Base-by-base conservation (phyloP, 2,329 filamentous ascomycete species). In the Hymenoscyphus salicellus region DNA sequence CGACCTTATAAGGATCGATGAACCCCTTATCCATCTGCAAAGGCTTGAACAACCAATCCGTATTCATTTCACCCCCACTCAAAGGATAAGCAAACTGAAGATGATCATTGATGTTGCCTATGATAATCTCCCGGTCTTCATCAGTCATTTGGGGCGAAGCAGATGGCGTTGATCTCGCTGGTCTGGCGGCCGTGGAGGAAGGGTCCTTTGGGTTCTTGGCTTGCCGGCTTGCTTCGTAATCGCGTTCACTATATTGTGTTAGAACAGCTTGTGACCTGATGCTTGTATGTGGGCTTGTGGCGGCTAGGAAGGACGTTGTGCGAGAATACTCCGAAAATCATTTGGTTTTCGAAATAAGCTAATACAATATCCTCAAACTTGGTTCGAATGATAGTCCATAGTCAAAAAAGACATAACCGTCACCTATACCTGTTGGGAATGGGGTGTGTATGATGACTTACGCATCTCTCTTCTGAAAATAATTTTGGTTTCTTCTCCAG, bases 401-500 rank as follows among this genome's bases (percentile, higher is more conserved):
- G 36, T 17, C 11, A 38, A 38, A 38, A 2, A 38, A 38, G 36
- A 14, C 36, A 38, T 38, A 38, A 16, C 36, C 36, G 14, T 11
- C 36, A 38, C 14, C 36, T 38, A 17, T 5, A 38, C 36, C 2
- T 17, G 10, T 14, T 38, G 36, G 36, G 14, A 14, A 17, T 38
- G 36, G 36, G 14, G 16, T 17, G 14, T 4, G n/a, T 10, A 10
- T 17, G 20, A 46, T 8, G 41, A 41, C 46, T 33, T 55, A 63
- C 62, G 52, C 16, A 23, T 61, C 38, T 14, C 20, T 23, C 16
- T 14, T 46, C 20, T 26, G 2, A 17, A 26, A 43, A 38, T 59
- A 20, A n/a, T 61, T 64, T 17, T 61, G 16, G n/a, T 64, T 64
- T 17, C 16, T 38, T 11, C 58, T 23, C 49, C 49, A 64, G 14